A percentile compares a stretch with the other conserved stretches of the same genome.
phyloP scores from a whole-genome alignment of 2,329 filamentous ascomycete species.

The Cercospora citrullina region DNA sequence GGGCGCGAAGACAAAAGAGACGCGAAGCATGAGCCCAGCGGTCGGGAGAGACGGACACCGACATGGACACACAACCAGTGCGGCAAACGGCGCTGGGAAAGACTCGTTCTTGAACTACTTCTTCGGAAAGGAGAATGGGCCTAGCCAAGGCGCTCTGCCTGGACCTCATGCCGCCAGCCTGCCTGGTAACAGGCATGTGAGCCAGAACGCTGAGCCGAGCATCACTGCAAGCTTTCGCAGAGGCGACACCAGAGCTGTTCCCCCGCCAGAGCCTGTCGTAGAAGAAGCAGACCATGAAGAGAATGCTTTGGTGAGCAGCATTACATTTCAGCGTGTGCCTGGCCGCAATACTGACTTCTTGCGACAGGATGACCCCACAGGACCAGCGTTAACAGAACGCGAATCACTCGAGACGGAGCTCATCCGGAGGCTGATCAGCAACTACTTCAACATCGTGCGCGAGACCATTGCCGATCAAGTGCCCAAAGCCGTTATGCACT shows the following conservation, averaged over 20 bases:
- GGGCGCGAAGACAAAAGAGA: slow-evolving; percentile 51
- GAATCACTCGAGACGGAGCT: slow-evolving; percentile 97
- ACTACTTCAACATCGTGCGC: slow-evolving; percentile 98
- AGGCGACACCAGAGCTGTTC: slow-evolving; percentile 56
- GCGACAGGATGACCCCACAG: slow-evolving; percentile 33
- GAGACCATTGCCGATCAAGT: slow-evolving; percentile 99
- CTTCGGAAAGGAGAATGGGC: slow-evolving; percentile 86
- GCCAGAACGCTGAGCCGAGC: slow-evolving; percentile 74
- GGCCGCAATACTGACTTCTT: background rate
- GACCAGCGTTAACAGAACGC: slow-evolving; percentile 83
- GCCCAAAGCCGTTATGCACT: slow-evolving; percentile 97
- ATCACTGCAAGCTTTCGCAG: slow-evolving; percentile 80
- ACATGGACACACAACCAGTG: slow-evolving; percentile 28
- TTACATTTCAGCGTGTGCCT: background rate
- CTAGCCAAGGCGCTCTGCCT: slow-evolving; percentile 40
- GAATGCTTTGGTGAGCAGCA: slow-evolving; percentile 31
- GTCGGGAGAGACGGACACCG: slow-evolving; percentile 55
- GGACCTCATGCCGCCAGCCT: slow-evolving; percentile 44
- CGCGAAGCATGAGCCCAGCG: slow-evolving; percentile 80
- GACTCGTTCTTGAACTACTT: slow-evolving; percentile 99
- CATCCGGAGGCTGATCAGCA: slow-evolving; percentile 92
- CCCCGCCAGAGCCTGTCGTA: slow-evolving; percentile 38
- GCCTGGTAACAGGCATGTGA: slow-evolving; percentile 65
- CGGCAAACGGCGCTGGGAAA: slow-evolving; percentile 54
- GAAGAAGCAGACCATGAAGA: slow-evolving; percentile 56